These are phyloP conservation scores for Porodaedalea pini DNA, from an alignment of 1,284 basidiomycete genomes.

Conservation along the genomic window DNA sequence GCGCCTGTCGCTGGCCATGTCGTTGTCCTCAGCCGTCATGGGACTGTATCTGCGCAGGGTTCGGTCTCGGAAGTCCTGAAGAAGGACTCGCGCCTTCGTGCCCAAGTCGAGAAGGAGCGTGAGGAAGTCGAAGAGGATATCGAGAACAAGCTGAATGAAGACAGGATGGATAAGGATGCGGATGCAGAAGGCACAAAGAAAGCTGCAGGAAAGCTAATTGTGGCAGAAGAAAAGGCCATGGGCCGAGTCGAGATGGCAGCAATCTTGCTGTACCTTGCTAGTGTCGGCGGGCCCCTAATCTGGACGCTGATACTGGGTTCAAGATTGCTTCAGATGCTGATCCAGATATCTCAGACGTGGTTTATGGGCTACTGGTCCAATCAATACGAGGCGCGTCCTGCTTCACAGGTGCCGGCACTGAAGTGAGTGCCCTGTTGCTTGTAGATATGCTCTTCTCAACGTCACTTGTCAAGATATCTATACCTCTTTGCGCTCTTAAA, in stretches of 20 bases:
- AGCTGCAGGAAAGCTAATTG: constrained; percentile 32
- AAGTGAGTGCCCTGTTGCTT: constrained; percentile 41
- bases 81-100: constrained; percentile 23
- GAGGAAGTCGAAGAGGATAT: constrained; percentile 10
- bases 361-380: constrained; percentile 40
- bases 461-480: constrained; percentile 20
- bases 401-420: constrained; percentile 36
- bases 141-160: constrained; percentile 17
- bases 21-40: constrained; percentile 33
- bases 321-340: neutral
- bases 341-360: constrained; percentile 26
- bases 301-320: constrained; percentile 11
- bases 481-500: constrained; percentile 31
- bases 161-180: neutral
- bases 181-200: constrained; percentile 17
- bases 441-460: constrained; percentile 19
- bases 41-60: constrained; percentile 26
- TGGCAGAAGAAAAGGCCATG: constrained; percentile 41
- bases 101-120: constrained; percentile 22
- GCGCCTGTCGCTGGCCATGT: constrained; percentile 39
- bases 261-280: constrained; percentile 13
- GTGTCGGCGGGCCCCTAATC: constrained; percentile 19
- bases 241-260: constrained; percentile 36
- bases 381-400: constrained; percentile 31
- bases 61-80: constrained; percentile 25